Conservation (phyloP, 2,329 filamentous ascomycete genomes). For the Ophiostoma himal-ulmi region DNA sequence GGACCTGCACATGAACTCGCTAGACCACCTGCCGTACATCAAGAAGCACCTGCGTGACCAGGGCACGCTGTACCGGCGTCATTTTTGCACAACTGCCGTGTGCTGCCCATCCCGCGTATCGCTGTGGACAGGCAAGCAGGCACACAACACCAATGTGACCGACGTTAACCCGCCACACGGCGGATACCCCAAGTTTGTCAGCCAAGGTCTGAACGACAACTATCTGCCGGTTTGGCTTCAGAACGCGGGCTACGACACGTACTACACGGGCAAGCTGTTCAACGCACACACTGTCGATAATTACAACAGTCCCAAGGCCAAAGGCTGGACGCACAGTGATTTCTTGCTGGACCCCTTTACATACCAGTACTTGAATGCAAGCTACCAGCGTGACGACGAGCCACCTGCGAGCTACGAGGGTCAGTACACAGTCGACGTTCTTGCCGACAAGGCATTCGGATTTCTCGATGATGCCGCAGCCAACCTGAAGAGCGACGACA, state of each 20-base stretch:
- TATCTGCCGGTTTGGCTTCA: constrained; percentile 69
- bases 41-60: constrained; percentile 42
- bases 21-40: constrained; percentile 52
- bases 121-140: constrained; percentile 59
- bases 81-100: constrained; percentile 61
- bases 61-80: constrained; percentile 55
- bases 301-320: constrained; percentile 52
- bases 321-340: constrained; percentile 54
- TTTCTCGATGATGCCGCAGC: constrained; percentile 57
- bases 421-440: constrained; percentile 51
- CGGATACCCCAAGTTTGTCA: constrained; percentile 61
- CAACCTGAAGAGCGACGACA: constrained; percentile 26
- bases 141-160: constrained; percentile 68
- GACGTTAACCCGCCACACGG: constrained; percentile 51
- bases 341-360: constrained; percentile 57
- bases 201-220: constrained; percentile 58
- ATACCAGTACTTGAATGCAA: constrained; percentile 58
- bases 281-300: constrained; percentile 58
- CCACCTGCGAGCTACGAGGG: constrained; percentile 50
- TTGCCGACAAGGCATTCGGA: constrained; percentile 52
- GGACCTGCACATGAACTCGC: constrained; percentile 54
- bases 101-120: constrained; percentile 64
- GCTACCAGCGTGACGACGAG: constrained; percentile 51
- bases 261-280: constrained; percentile 68
- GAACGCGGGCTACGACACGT: constrained; percentile 61